Evolutionary conservation across 2,329 filamentous ascomycete genomes (phyloP), one percentile per base, ranked within the genome.

Genomic region (Cordyceps cateniannulata): DNA sequence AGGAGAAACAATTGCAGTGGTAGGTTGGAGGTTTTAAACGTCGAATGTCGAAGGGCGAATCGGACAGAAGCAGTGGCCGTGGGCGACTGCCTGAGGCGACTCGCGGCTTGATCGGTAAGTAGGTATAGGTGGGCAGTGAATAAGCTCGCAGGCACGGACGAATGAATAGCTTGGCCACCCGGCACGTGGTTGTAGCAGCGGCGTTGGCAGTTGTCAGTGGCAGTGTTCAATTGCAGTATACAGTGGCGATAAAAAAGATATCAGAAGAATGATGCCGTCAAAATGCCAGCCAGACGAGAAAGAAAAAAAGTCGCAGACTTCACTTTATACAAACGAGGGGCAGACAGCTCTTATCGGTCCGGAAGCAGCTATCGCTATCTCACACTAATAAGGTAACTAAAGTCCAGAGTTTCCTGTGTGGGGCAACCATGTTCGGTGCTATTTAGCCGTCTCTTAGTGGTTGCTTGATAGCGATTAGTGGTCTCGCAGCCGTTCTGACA

Each of bases 321-420:
- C 14, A 27, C 5, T 56, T 5, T 2, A 40, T 27, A 10, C 2
- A 18, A 38, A 50, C 45, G 55, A 58, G 55, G 55, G 55, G 55
- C 55, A 58, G 24, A 29, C 45, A 42, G 55, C 55, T 58, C 55
- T 58, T 58, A 58, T 58, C 55, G 47, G 55, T 58, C 55, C 55
- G 55, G 45, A 51, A 50, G 9, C 55, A 58, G n/a, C 55, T 44
- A 58, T 58, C 55, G 52, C 52, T 55, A 55, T 55, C 44, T n/a
- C n/a, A n/a, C n/a, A n/a, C n/a, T n/a, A n/a, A n/a, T n/a, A n/a
- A n/a, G n/a, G n/a, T n/a, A n/a, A n/a, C n/a, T 58, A 35, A 24
- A 42, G 8, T 9, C 35, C 18, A 50, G 45, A 3, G n/a, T 32
- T 40, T 40, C 14, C n/a, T 7, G 35, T 20, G 32, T 22, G 55